A percentile compares a stretch with the other conserved stretches of the same genome.
These are phyloP conservation scores for Cyberlindnera mrakii DNA, from an alignment of 805 yeast species.

Conservation along the genomic window DNA sequence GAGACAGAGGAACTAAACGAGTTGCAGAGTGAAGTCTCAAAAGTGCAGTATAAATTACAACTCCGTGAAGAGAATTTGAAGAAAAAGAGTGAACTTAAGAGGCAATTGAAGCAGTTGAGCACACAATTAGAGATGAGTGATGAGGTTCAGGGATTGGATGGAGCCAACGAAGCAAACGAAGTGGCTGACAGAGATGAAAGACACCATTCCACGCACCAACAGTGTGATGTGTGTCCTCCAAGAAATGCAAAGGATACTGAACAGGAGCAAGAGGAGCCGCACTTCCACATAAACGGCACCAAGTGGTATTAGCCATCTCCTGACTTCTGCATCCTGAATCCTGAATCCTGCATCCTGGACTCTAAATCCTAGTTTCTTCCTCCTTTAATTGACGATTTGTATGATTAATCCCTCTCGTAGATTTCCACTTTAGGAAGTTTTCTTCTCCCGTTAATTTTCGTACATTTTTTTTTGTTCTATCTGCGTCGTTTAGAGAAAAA, in stretches of 20 bases:
- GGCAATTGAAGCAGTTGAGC: slow-evolving; percentile 13
- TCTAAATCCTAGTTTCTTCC: too few relatives aligned
- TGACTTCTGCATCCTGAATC: too few relatives aligned
- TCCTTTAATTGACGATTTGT: too few relatives aligned
- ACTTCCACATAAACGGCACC: slow-evolving; percentile 16
- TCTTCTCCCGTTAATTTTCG: too few relatives aligned
- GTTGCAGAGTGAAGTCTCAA: slow-evolving; percentile 28
- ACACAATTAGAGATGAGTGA: slow-evolving; percentile 4
- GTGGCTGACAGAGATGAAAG: not conserved
- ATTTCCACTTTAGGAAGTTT: too few relatives aligned
- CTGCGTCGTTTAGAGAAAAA: too few relatives aligned
- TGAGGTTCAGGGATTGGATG: too few relatives aligned
- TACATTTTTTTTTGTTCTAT: too few relatives aligned
- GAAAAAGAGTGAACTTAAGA: slow-evolving; percentile 27
- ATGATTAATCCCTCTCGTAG: too few relatives aligned
- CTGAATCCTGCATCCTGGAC: too few relatives aligned
- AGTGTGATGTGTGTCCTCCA: not conserved
- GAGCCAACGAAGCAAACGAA: not conserved
- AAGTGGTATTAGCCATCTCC: slow-evolving; percentile 26
- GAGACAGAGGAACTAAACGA: slow-evolving; percentile 30
- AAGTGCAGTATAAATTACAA: slow-evolving; percentile 26
- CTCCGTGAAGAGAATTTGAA: slow-evolving; percentile 30
- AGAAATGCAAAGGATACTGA: not conserved
- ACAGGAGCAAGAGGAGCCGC: slow-evolving; percentile 1
- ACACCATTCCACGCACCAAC: not conserved